Base-by-base conservation (phyloP, 305 asterid genomes). In the Rubia occidens region DNA sequence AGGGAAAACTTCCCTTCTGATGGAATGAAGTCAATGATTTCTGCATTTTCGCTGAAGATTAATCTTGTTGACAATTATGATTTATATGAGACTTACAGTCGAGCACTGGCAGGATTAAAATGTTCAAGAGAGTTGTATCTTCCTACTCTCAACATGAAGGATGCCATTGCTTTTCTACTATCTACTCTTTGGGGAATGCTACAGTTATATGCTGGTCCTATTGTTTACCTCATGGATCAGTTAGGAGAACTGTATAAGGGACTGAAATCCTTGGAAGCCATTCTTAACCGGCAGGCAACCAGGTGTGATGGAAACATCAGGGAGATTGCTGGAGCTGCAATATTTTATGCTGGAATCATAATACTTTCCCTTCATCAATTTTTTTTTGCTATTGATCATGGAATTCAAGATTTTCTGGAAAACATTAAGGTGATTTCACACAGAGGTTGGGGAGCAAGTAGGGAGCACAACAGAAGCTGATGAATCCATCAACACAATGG, bases 181-280 rank as follows among this genome's bases (percentile, higher is more conserved):
- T 17, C 56, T 51, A 15, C 56, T 51, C 56, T 51, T 20, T 51
- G 56, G 56, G 56, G 8, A 21, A 17, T 51, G 56, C 56, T 51
- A 9, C 56, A 51, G 17, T 51, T 15, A 6, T 15, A 51, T 51
- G 56, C 56, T 51, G 56, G 56, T 51, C 56, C 56, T 20, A 5
- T 20, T 2, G 21, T 51, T 51, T 51, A 8, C 20, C n/a, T 17
- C 20, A 18, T 18, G 32, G 26, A 56, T 8, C 61, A 56, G 32
- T 21, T 56, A 56, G 32, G 61, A 56, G 14, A 35, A 56, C 61
- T 56, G 14, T 55, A 21, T 18, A 56, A 20, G 32, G 61, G 61
- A 20, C 61, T 56, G 61, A 56, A 56, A 70, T 29, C 15, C 51
- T 60, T 62, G 61, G 51, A 49, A 11, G 45, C 17, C 35, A 45